These are phyloP conservation scores for Candida montana DNA, from an alignment of 805 yeast species.

Conservation along the genomic window DNA sequence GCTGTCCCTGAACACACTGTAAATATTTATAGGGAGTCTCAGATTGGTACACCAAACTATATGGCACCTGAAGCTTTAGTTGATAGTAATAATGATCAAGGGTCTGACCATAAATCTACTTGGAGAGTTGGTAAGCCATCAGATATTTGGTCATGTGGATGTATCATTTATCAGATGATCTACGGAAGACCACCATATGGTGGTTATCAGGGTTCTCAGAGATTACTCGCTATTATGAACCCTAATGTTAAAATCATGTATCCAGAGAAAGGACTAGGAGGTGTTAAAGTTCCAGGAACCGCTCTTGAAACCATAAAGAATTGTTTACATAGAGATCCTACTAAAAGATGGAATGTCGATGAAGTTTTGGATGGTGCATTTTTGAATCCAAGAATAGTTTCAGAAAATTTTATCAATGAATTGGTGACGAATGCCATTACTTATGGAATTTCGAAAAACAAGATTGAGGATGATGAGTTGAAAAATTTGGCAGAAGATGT, in stretches of 20 bases:
- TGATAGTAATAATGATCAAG: constrained; percentile 39
- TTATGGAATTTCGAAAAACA: constrained; percentile 53
- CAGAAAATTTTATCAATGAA: constrained; percentile 59
- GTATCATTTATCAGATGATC: constrained; percentile 91
- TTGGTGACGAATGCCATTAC: constrained; percentile 72
- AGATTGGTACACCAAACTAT: constrained; percentile 92
- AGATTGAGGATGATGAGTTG: constrained; percentile 39
- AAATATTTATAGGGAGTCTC: constrained; percentile 83
- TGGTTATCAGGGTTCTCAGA: constrained; percentile 63
- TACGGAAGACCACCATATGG: constrained; percentile 93
- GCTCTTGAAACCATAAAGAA: constrained; percentile 65
- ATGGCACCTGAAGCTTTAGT: constrained; percentile 96
- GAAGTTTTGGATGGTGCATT: constrained; percentile 61
- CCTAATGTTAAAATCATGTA: constrained; percentile 68
- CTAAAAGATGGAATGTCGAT: constrained; percentile 56
- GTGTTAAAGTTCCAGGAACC: constrained; percentile 57
- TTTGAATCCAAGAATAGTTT: constrained; percentile 68
- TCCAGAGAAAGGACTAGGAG: constrained; percentile 59
- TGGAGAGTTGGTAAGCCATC: constrained; percentile 91
- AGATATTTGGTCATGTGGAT: constrained; percentile 97
- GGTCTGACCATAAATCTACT: constrained; percentile 25
- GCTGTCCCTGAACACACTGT: constrained; percentile 90
- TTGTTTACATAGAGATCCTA: constrained; percentile 70
- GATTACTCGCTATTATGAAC: constrained; percentile 80
- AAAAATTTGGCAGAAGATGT: constrained; percentile 50